These are phyloP conservation scores for Petasospora fabianii DNA, from an alignment of 1,139 yeast genomes.

Conservation along the genomic window DNA sequence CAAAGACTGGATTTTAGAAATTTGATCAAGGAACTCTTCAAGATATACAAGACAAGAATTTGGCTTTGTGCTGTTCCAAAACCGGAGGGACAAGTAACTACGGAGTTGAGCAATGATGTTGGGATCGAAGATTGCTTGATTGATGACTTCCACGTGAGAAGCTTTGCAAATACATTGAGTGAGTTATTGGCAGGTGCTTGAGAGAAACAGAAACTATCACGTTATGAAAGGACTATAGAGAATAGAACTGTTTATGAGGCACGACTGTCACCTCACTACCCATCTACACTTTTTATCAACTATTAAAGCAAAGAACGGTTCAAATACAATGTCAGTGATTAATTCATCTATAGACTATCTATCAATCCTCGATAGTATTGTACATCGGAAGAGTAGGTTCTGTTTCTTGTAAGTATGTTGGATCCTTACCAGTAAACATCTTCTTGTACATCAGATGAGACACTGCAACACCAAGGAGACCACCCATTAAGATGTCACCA, in stretches of 20 bases:
- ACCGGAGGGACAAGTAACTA: constrained; percentile 8
- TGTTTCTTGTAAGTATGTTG: constrained; percentile 17
- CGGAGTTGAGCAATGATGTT: constrained; percentile 12
- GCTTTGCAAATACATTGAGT: constrained; percentile 16
- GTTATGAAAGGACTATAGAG: constrained; percentile 5
- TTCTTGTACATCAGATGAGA: constrained; percentile 48
- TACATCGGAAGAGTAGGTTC: constrained; percentile 14
- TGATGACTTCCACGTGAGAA: constrained; percentile 33
- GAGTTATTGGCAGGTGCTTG: constrained; percentile 11
- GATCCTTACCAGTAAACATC: constrained; percentile 31
- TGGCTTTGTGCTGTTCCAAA: constrained; percentile 86
- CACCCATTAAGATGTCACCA: constrained; percentile 61
- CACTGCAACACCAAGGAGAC: constrained; percentile 44
- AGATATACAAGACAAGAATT: constrained; percentile 91
- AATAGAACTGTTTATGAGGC: constrained; percentile 1
- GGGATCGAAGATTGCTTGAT: constrained; percentile 15
- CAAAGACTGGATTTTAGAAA: constrained; percentile 90
- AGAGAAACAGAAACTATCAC: too few relatives aligned
- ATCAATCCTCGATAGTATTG: constrained; percentile 4
- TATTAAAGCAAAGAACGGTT: too few relatives aligned
- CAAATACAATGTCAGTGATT: too few relatives aligned
- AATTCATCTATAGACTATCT: too few relatives aligned
- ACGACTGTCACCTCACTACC: not conserved
- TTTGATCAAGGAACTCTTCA: constrained; percentile 85
- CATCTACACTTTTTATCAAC: not conserved